These are phyloP conservation scores for Lactifluus pinguis DNA, from an alignment of 768 basidiomycete genomes.

Conservation along the genomic window DNA sequence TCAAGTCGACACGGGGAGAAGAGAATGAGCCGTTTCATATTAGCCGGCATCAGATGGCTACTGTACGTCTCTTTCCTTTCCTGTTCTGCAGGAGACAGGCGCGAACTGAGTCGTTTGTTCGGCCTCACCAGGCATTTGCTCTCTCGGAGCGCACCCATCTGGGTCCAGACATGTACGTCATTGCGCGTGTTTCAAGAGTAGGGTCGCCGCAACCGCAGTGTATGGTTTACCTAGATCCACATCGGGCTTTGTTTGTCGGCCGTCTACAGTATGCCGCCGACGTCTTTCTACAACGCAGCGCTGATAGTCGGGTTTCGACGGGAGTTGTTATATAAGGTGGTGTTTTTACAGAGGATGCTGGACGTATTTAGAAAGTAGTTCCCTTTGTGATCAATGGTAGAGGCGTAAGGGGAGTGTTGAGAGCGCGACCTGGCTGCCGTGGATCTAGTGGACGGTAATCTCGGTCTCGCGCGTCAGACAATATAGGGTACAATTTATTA, in stretches of 20 bases:
- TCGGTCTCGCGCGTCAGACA: too few relatives aligned
- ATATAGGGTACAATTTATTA: too few relatives aligned
- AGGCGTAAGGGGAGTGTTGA: too few relatives aligned
- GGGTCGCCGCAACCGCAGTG: neutral
- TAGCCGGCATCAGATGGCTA: slow-evolving; percentile 19
- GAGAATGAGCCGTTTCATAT: slow-evolving; percentile 22
- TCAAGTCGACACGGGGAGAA: slow-evolving; percentile 22
- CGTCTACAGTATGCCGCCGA: neutral
- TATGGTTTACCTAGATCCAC: slow-evolving; percentile 2
- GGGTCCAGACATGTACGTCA: slow-evolving; percentile 1
- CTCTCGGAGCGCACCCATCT: neutral
- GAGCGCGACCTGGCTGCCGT: too few relatives aligned
- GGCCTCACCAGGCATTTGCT: neutral
- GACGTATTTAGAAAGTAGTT: neutral
- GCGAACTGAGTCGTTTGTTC: neutral
- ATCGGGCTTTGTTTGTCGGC: slow-evolving; percentile 1
- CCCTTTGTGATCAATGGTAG: too few relatives aligned
- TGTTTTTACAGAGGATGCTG: neutral
- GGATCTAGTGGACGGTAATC: too few relatives aligned
- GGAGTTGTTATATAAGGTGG: neutral
- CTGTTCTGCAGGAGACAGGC: neutral
- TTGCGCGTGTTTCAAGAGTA: slow-evolving; percentile 6
- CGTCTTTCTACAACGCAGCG: slow-evolving; percentile 1
- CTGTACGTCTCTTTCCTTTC: slow-evolving; percentile 14
- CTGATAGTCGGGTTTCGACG: neutral